phyloP scores from a whole-genome alignment of 768 basidiomycete genomes.

The Tricholoma flavovirens region DNA sequence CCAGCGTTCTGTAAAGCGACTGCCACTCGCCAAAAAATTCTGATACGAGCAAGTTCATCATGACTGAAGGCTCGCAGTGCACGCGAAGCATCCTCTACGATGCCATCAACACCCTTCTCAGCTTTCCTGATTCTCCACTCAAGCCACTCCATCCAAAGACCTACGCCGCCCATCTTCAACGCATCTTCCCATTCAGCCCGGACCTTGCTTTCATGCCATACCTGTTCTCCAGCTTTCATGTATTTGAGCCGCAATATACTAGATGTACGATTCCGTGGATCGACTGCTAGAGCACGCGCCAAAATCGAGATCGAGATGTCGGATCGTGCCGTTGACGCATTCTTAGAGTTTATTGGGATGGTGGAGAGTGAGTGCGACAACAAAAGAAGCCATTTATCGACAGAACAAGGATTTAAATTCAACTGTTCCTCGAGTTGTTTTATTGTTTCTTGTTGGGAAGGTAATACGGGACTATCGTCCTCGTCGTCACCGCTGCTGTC shows the following conservation, averaged over 20 bases:
- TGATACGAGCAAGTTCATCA: constrained; percentile 41
- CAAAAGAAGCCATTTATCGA: constrained; percentile 57
- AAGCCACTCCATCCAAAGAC: constrained; percentile 76
- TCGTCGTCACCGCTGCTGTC: constrained; percentile 34
- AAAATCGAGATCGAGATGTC: constrained; percentile 70
- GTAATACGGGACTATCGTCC: constrained; percentile 27
- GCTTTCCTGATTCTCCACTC: constrained; percentile 62
- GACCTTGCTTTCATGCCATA: constrained; percentile 57
- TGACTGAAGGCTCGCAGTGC: constrained; percentile 37
- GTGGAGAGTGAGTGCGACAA: constrained; percentile 58
- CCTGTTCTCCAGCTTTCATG: constrained; percentile 65
- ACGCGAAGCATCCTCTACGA: constrained; percentile 48
- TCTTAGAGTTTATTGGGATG: constrained; percentile 60
- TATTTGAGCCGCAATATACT: constrained; percentile 52
- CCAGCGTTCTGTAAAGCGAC: constrained; percentile 63
- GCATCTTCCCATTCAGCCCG: constrained; percentile 66
- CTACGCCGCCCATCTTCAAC: constrained; percentile 43
- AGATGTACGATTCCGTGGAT: constrained; percentile 46
- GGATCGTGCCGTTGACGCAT: constrained; percentile 58
- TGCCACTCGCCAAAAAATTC: constrained; percentile 68
- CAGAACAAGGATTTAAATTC: constrained; percentile 42
- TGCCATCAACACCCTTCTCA: constrained; percentile 42
- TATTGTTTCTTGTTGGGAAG: constrained; percentile 54
- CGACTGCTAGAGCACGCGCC: constrained; percentile 52
- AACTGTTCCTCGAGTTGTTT: constrained; percentile 55